Base-by-base conservation (phyloP, 495 filamentous ascomycete genomes). In the Penicillium pulvis region DNA sequence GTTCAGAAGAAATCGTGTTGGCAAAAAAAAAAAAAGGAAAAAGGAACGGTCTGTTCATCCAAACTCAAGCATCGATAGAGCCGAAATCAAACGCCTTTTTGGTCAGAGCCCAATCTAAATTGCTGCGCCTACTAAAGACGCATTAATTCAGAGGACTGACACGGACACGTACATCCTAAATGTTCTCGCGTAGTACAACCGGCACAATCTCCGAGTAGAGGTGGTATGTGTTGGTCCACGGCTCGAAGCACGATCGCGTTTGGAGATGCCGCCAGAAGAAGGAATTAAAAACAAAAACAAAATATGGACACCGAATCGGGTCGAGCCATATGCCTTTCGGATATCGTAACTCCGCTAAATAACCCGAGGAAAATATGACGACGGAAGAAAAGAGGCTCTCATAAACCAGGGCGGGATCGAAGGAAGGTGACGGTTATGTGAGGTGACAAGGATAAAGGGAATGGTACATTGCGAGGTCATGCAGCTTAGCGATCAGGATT, bases 401-500 rank as follows among this genome's bases (percentile, higher is more conserved):
- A 51, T 56, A 54, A 67, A 52, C 44, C 30, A 42, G 26, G 42
- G 57, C 26, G 52, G 19, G 54, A 54, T 46, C 26, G 36, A 53
- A 39, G 16, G 50, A 50, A 19, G 43, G 31, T 41, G 43, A 42
- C 16, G 24, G 53, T 19, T 20, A 33, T 48, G 43, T 23, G 45
- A 41, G 26, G 31, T 48, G 47, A 42, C 33, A 53, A 16, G 26
- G 19, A 47, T 26, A 10, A 51, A 3, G 39, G 46, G 43, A 36
- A 17, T 54, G 24, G 35, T 45, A 53, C 30, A 45, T 42, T 26
- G 39, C 30, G 43, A 6, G 31, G 28, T 60, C 54, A 31, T 51
- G 26, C 42, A 46, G n/a, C 14, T 64, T 70, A 75, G 51, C 62
- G 63, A 17, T 83, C 79, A 17, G 79, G 80, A 58, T 83, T 83